Evolutionary conservation across 2,329 filamentous ascomycete genomes (phyloP).

Genomic region (Aspergillus pseudoglaucus): DNA sequence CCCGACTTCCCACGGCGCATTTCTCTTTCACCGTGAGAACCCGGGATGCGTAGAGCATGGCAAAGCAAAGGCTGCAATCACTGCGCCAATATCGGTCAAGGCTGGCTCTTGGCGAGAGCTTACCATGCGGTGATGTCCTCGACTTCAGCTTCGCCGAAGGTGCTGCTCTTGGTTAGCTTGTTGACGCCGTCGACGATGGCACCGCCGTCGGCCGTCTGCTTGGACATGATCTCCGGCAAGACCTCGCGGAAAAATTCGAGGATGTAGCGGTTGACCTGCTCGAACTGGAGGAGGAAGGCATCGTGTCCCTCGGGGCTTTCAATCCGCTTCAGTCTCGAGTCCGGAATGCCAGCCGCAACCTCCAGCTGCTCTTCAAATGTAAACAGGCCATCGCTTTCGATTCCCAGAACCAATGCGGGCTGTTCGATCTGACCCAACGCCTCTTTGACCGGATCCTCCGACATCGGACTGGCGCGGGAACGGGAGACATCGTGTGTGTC

Average conservation of each 20-base stretch:
- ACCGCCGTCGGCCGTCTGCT: constrained; percentile 44
- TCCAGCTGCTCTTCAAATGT: constrained; percentile 96
- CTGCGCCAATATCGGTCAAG: constrained; percentile 20
- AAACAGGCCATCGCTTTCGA: constrained; percentile 92
- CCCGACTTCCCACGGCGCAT: constrained; percentile 7
- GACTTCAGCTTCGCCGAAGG: constrained; percentile 91
- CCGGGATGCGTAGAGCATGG: constrained; percentile 8
- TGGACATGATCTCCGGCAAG: constrained; percentile 80
- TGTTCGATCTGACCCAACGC: constrained; percentile 79
- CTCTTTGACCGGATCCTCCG: constrained; percentile 52
- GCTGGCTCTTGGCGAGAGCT: constrained; percentile 6
- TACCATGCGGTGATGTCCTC: constrained; percentile 96
- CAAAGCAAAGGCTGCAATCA: constrained; percentile 17
- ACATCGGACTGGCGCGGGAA: constrained; percentile 50
- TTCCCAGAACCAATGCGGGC: constrained; percentile 83
- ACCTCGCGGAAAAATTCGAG: constrained; percentile 75
- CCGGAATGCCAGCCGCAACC: constrained; percentile 71
- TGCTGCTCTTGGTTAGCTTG: constrained; percentile 73
- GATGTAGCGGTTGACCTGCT: constrained; percentile 88
- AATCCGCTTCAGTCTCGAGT: constrained; percentile 74
- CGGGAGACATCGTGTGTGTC: constrained; percentile 94
- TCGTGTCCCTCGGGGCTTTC: constrained; percentile 94
- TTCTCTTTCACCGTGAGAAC: constrained; percentile 12
- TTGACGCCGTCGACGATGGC: constrained; percentile 50
- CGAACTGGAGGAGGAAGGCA: constrained; percentile 91